Base-by-base conservation (phyloP, 148 eudicot species). In the Nepenthes mirabilis region DNA sequence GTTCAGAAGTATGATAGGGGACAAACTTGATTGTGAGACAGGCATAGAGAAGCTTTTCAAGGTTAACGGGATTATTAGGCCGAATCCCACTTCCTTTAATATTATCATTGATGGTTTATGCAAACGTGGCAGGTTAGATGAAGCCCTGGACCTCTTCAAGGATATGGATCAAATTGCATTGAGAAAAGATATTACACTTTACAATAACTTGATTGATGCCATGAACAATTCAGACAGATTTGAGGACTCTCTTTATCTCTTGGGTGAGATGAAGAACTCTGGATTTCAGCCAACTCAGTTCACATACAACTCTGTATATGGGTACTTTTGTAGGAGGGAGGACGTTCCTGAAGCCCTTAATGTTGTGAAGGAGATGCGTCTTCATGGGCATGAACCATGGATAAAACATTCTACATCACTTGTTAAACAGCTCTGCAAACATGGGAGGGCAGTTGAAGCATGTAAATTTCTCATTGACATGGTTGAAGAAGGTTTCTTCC, bases 331-430 rank as follows among this genome's bases (percentile, higher is more conserved):
- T 66, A 77, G 84, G 67, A 71, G 69, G 64, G 78, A 61, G 68
- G 90, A 87, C 70, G 73, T 68, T 34, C 52, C n/a, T 59, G 87
- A 75, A 70, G 95, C 95, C 48, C 55, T 71, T 48, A 65, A 37
- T 65, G 57, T 85, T 56, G 57, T 87, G 65, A 83, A 68, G 63
- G 90, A 91, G 65, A 87, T 91, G 90, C 82, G 91, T 62, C 36
- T 60, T 61, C 45, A 69, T 70, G 85, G 82, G 62, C 84, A 84
- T 65, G 75, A 85, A 52, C 97, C 97, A 10, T 87, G 97, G 97
- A 91, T 87, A 67, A 91, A 91, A 65, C 65, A 91, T 69, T 77
- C 81, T 57, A 85, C 95, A n/a, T 65, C 82, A 67, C 89, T 91
- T 35, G 75, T 83, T 14, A 79, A 79, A 57, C 75, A 74, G 59